phyloP scores from a whole-genome alignment of 371 early-diverging fungal species.

The Scutellospora calospora region DNA sequence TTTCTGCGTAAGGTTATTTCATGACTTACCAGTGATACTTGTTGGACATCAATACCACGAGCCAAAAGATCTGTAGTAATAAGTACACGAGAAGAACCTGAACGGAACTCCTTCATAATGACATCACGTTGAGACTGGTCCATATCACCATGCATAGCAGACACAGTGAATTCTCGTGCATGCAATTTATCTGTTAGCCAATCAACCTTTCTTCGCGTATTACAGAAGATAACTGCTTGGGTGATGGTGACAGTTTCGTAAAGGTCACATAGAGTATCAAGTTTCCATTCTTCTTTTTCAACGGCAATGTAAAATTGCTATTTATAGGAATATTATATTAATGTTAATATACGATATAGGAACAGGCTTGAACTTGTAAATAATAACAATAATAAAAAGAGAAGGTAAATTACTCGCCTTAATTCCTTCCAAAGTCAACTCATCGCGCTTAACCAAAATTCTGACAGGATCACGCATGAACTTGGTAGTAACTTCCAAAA shows the following conservation, averaged over 20 bases:
- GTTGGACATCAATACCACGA: conserved; percentile 99
- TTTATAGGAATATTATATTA: conserved; percentile 53
- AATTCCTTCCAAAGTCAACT: conserved; percentile 93
- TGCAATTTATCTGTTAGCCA: conserved; percentile 88
- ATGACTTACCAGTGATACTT: conserved; percentile 92
- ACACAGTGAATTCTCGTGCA: conserved; percentile 90
- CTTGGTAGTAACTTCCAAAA: conserved; percentile 90
- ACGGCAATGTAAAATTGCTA: conserved; percentile 96
- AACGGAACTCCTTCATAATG: conserved; percentile 98
- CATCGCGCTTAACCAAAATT: conserved; percentile 96
- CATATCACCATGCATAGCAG: conserved; percentile 98
- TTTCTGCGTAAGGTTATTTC: background rate
- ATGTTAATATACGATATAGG: background rate
- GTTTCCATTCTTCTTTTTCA: conserved; percentile 92
- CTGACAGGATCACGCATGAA: conserved; percentile 94
- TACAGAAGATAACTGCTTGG: conserved; percentile 97
- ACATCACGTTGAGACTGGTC: conserved; percentile 96
- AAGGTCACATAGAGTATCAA: conserved; percentile 91
- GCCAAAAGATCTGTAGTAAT: conserved; percentile 99
- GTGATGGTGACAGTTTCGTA: conserved; percentile 93
- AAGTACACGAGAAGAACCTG: conserved; percentile 93
- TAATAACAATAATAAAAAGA: too few species aligned
- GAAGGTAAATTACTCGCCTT: conserved; percentile 29
- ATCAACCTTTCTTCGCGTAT: conserved; percentile 94
- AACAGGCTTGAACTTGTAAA: background rate